These are phyloP conservation scores for Hypoxylon trugodes DNA, from an alignment of 495 filamentous ascomycete genomes.

Conservation along the genomic window DNA sequence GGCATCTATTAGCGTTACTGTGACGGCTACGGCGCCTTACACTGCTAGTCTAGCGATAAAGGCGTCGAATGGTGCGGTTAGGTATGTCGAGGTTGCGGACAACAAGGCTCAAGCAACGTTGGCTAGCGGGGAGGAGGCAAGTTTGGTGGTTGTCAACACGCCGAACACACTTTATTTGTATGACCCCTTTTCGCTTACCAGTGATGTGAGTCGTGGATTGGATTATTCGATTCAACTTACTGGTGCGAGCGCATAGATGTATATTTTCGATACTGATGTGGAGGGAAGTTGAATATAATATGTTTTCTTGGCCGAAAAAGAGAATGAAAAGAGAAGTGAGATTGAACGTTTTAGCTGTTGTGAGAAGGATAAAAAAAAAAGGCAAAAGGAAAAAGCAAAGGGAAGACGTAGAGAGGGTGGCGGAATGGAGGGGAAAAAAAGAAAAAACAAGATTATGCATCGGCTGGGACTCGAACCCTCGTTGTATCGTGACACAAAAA, in stretches of 20 bases:
- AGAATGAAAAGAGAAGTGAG: too few species aligned
- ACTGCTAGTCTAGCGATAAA: conserved; percentile 48
- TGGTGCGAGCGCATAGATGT: conserved; percentile 40
- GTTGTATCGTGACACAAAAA: too few species aligned
- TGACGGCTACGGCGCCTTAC: conserved; percentile 44
- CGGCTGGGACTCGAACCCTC: too few species aligned
- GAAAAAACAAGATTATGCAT: too few species aligned
- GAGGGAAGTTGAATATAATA: neutral
- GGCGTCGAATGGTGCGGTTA: conserved; percentile 39
- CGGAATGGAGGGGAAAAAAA: neutral
- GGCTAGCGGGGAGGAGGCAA: conserved; percentile 50
- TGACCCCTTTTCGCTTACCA: conserved; percentile 53
- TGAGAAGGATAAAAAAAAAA: neutral
- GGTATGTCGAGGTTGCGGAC: conserved; percentile 42
- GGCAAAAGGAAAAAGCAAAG: neutral
- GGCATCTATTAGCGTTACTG: conserved; percentile 37
- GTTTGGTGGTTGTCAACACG: conserved; percentile 55
- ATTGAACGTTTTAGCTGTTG: too few species aligned
- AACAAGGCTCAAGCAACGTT: conserved; percentile 40
- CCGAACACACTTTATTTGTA: conserved; percentile 48
- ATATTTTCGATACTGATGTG: neutral
- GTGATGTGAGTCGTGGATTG: conserved; percentile 50
- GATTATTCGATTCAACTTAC: conserved; percentile 50
- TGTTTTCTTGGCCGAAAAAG: too few species aligned
- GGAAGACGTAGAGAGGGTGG: neutral